These are phyloP conservation scores for Coemansia sp. DNA, from an alignment of 192 early-diverging fungal species.

Conservation along the genomic window DNA sequence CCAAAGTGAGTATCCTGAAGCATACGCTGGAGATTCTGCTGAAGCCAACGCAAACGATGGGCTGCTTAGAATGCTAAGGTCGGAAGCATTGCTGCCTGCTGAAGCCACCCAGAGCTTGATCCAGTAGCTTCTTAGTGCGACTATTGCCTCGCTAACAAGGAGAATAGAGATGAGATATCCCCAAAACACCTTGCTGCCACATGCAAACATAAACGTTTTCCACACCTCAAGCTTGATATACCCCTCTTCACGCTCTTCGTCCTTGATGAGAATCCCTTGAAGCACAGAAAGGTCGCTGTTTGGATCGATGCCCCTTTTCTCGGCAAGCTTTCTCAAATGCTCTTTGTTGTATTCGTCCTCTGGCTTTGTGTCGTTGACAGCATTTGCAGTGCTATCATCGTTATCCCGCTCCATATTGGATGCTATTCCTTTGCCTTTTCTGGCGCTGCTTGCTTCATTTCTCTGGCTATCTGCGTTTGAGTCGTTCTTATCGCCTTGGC, in stretches of 20 bases:
- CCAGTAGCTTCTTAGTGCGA: constrained; percentile 46
- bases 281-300: too few relatives aligned
- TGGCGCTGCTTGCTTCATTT: not conserved
- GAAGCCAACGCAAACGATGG: too few relatives aligned
- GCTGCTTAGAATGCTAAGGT: not conserved
- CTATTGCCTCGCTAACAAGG: constrained; percentile 34
- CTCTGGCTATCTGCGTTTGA: not conserved
- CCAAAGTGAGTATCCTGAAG: too few relatives aligned
- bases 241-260: constrained; percentile 77
- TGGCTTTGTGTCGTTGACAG: not conserved
- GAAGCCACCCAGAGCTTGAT: too few relatives aligned
- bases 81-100: not conserved
- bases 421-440: not conserved
- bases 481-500: too few relatives aligned
- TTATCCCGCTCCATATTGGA: constrained; percentile 15
- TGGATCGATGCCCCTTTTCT: constrained; percentile 48
- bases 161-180: constrained; percentile 49
- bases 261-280: constrained; percentile 70
- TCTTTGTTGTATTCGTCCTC: too few relatives aligned
- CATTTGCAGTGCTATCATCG: constrained; percentile 7
- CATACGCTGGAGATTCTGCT: too few relatives aligned
- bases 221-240: constrained; percentile 69
- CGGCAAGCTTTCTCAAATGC: constrained; percentile 15
- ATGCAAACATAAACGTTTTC: constrained; percentile 64
- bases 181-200: constrained; percentile 63